A percentile compares a stretch with the other conserved stretches of the same genome.
Evolutionary conservation across 768 basidiomycete genomes (phyloP).

Genomic region (Phanerochaete sordida): DNA sequence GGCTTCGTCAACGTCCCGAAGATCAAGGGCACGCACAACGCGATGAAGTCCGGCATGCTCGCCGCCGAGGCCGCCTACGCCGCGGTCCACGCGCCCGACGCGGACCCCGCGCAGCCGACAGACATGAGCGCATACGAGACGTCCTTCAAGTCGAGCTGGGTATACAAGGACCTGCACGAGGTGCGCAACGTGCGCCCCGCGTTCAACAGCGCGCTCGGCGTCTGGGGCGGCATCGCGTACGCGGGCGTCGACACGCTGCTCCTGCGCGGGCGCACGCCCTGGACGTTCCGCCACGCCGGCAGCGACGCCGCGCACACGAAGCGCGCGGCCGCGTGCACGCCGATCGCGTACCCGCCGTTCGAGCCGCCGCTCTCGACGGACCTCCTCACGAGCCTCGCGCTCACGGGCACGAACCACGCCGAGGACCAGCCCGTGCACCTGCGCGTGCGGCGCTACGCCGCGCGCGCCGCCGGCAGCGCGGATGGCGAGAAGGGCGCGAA

Average conservation of each 20-base stretch:
- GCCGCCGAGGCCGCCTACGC: constrained; percentile 87
- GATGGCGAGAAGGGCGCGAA: constrained; percentile 24
- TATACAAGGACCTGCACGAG: constrained; percentile 81
- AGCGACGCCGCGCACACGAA: constrained; percentile 73
- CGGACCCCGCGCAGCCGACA: constrained; percentile 25
- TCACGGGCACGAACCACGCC: constrained; percentile 95
- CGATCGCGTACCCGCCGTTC: constrained; percentile 83
- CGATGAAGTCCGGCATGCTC: constrained; percentile 98
- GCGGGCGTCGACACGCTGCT: constrained; percentile 86
- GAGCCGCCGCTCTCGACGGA: constrained; percentile 92
- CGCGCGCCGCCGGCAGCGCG: constrained; percentile 25
- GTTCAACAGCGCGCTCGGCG: constrained; percentile 75
- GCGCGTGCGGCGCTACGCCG: constrained; percentile 47
- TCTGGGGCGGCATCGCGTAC: constrained; percentile 86
- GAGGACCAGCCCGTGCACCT: constrained; percentile 95
- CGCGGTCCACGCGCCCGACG: constrained; percentile 39
- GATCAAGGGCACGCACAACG: constrained; percentile 98
- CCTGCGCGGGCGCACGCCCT: constrained; percentile 81
- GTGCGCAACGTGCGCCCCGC: constrained; percentile 90
- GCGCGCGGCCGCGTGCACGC: constrained; percentile 58
- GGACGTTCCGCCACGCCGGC: constrained; percentile 79
- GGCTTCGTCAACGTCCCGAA: constrained; percentile 96
- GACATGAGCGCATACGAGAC: constrained; percentile 75
- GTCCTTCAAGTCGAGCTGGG: constrained; percentile 74
- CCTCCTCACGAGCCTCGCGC: constrained; percentile 81